A percentile compares a stretch with the other conserved stretches of the same genome.
Evolutionary conservation across 2,329 filamentous ascomycete species (phyloP).

Genomic region (Nothophoma quercina): DNA sequence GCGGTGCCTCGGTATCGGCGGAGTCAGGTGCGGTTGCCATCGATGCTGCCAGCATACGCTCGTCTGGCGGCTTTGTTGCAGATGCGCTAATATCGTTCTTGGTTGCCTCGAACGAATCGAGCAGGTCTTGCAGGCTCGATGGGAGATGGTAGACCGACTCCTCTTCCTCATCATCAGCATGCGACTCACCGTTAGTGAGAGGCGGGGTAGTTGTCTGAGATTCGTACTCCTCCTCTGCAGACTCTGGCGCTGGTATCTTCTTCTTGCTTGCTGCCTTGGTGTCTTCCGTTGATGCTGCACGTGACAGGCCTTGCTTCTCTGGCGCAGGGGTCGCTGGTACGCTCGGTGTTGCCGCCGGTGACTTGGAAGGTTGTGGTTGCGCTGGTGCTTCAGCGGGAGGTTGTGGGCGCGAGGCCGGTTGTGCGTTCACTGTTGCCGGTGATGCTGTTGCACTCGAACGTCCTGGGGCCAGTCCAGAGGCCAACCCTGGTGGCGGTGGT

Average conservation of each 20-base stretch:
- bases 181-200: slow-evolving; percentile 62
- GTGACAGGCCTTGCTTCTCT: slow-evolving; percentile 52
- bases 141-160: slow-evolving; percentile 95
- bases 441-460: slow-evolving; percentile 66
- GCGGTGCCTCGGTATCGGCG: slow-evolving; percentile 80
- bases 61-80: slow-evolving; percentile 68
- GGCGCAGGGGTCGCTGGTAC: slow-evolving; percentile 56
- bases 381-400: slow-evolving; percentile 47
- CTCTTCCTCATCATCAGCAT: slow-evolving; percentile 64
- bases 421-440: slow-evolving; percentile 50
- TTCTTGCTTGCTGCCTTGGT: slow-evolving; percentile 36
- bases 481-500: slow-evolving; percentile 80
- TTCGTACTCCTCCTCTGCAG: slow-evolving; percentile 42
- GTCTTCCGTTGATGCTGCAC: slow-evolving; percentile 42
- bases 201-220: slow-evolving; percentile 47
- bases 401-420: slow-evolving; percentile 50
- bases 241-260: slow-evolving; percentile 41
- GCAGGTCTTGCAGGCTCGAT: slow-evolving; percentile 83
- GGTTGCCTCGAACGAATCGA: slow-evolving; percentile 87
- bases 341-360: slow-evolving; percentile 57
- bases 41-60: slow-evolving; percentile 78
- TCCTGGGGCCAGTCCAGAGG: slow-evolving; percentile 18
- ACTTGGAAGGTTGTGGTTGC: slow-evolving; percentile 48
- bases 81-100: slow-evolving; percentile 71
- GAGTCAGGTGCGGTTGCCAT: slow-evolving; percentile 77